These are phyloP conservation scores for Dothidotthia symphoricarpi DNA, from an alignment of 2,329 filamentous ascomycete species.

Conservation along the genomic window DNA sequence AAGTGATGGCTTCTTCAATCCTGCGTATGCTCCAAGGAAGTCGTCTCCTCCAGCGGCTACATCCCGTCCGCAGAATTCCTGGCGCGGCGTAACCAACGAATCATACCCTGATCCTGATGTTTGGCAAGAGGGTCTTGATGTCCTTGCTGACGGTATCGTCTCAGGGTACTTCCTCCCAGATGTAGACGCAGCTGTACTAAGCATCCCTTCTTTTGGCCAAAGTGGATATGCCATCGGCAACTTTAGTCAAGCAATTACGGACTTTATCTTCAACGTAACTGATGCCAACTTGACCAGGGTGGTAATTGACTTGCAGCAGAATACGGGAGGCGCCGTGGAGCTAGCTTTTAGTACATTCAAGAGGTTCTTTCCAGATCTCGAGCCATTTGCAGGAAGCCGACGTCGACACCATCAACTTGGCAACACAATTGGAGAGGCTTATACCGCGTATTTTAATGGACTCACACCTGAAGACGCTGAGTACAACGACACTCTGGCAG, in stretches of 20 bases:
- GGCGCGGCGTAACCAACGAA: constrained; percentile 14
- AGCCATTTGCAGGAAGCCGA: constrained; percentile 45
- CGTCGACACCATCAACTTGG: constrained; percentile 43
- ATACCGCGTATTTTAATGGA: constrained; percentile 5
- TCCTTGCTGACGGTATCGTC: constrained; percentile 24
- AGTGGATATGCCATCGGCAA: too few relatives aligned
- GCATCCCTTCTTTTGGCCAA: constrained; percentile 42
- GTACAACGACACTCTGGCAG: constrained; percentile 1
- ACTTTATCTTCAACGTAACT: too few relatives aligned
- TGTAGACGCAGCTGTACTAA: constrained; percentile 44
- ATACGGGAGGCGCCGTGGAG: constrained; percentile 52
- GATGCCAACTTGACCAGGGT: too few relatives aligned
- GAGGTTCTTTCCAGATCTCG: constrained; percentile 48
- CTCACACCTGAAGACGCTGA: constrained; percentile 2
- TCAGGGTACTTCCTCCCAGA: constrained; percentile 46
- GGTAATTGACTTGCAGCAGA: constrained; percentile 61
- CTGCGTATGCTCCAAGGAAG: constrained; percentile 6
- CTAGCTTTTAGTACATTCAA: constrained; percentile 45
- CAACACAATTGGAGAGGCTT: constrained; percentile 15
- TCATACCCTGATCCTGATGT: constrained; percentile 28
- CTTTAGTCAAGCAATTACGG: too few relatives aligned
- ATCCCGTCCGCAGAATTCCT: constrained; percentile 5
- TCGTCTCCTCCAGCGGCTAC: too few relatives aligned
- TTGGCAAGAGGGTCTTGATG: constrained; percentile 16
- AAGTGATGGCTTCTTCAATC: constrained; percentile 2